Conservation (phyloP, 768 basidiomycete species). For the Hygrocybe coccinea region DNA sequence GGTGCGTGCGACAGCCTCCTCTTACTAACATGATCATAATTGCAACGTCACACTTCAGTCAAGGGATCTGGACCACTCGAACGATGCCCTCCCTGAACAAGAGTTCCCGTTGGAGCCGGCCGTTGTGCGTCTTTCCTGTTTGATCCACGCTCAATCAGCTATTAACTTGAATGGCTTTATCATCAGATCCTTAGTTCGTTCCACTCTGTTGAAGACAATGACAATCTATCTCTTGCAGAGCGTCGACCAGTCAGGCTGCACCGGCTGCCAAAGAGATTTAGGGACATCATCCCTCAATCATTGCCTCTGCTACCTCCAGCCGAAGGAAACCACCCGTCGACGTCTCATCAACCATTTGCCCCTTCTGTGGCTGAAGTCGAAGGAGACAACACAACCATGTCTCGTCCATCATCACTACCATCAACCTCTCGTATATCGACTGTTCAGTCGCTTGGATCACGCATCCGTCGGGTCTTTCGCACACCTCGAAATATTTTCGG, state of each 20-base stretch:
- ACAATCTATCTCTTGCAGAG: neutral
- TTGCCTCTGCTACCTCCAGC: neutral
- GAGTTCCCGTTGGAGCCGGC: no score
- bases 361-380: neutral
- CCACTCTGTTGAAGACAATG: neutral
- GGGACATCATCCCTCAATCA: neutral
- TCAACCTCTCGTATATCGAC: neutral
- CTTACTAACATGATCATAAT: no score
- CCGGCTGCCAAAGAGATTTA: neutral
- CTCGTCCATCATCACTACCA: neutral
- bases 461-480: neutral
- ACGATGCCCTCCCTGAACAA: no score
- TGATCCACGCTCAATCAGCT: no score
- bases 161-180: no score
- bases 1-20: no score
- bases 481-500: conserved; percentile 1
- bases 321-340: neutral
- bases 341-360: no score
- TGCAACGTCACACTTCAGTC: no score
- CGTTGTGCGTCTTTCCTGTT: no score
- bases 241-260: neutral
- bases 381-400: neutral
- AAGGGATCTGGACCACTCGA: no score
- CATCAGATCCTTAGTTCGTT: neutral
- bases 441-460: neutral